Evolutionary conservation across 2,329 filamentous ascomycete genomes (phyloP).

Genomic region (Mariannaea sp.): DNA sequence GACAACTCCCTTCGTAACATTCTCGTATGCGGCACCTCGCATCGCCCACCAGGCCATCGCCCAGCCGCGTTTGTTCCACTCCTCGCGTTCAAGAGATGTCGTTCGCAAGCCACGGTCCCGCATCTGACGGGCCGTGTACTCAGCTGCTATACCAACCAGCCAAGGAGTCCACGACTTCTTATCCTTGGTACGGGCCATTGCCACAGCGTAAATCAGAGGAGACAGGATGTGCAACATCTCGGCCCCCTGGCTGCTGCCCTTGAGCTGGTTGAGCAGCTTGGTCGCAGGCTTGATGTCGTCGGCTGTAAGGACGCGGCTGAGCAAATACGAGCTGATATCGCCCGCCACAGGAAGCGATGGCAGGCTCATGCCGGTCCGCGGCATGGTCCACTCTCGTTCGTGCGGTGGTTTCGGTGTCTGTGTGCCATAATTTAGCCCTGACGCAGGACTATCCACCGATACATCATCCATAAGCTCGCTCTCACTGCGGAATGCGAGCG

Average conservation of each 20-base stretch:
- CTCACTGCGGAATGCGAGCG: conserved; percentile 44
- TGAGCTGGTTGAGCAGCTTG: conserved; percentile 80
- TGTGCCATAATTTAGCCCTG: conserved; percentile 18
- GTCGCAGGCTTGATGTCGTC: conserved; percentile 96
- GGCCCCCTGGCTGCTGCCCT: conserved; percentile 74
- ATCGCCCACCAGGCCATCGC: conserved; percentile 94
- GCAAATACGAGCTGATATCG: conserved; percentile 85
- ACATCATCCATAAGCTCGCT: conserved; percentile 52
- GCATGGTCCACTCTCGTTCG: conserved; percentile 81
- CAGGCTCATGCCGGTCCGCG: conserved; percentile 85
- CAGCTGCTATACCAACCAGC: conserved; percentile 82
- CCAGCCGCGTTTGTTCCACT: conserved; percentile 87
- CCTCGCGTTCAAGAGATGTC: conserved; percentile 86
- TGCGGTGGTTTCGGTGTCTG: conserved; percentile 43
- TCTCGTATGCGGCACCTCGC: conserved; percentile 96
- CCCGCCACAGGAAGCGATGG: conserved; percentile 80
- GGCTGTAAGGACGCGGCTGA: conserved; percentile 87
- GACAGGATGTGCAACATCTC: conserved; percentile 92
- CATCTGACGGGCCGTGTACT: conserved; percentile 88
- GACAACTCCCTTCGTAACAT: conserved; percentile 78
- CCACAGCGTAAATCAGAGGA: conserved; percentile 83
- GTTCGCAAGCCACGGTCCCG: conserved; percentile 75
- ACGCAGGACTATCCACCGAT: conserved; percentile 38
- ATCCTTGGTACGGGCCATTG: conserved; percentile 73
- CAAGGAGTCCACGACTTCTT: conserved; percentile 89